phyloP scores from a whole-genome alignment of 176 grass and related monocot genomes.

The Echinochloa phyllopogon region DNA sequence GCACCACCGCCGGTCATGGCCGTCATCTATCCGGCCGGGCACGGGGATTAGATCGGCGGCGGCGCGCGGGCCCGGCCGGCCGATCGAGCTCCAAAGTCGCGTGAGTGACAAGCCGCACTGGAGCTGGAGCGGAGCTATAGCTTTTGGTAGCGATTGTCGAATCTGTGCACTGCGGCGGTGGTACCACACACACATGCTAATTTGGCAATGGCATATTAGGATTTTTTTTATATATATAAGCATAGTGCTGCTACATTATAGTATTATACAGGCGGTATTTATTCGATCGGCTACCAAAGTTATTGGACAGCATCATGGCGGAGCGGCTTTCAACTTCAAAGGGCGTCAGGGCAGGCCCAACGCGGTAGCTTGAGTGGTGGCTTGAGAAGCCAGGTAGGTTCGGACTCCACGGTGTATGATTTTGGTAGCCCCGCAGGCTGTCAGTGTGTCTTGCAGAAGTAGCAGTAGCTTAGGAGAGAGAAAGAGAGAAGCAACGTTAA shows the following conservation, averaged over 20 bases:
- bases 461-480: too few species aligned
- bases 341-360: neutral
- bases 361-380: too few species aligned
- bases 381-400: too few species aligned
- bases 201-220: neutral
- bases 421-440: too few species aligned
- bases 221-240: neutral
- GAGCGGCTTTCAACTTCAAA: neutral
- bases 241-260: neutral
- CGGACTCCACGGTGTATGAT: too few species aligned
- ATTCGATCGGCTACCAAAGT: slow-evolving; percentile 3
- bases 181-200: neutral
- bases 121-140: too few species aligned
- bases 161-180: neutral
- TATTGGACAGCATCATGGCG: neutral
- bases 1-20: neutral
- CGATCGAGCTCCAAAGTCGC: slow-evolving; percentile 9
- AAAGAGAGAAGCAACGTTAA: too few species aligned
- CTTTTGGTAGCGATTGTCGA: neutral
- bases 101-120: slow-evolving; percentile 4
- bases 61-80: neutral
- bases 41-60: neutral
- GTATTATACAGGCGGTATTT: neutral
- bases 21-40: neutral
- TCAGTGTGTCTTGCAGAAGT: too few species aligned